Base-by-base conservation (phyloP, 2,329 filamentous ascomycete genomes). In the Cladorrhinum sp. region DNA sequence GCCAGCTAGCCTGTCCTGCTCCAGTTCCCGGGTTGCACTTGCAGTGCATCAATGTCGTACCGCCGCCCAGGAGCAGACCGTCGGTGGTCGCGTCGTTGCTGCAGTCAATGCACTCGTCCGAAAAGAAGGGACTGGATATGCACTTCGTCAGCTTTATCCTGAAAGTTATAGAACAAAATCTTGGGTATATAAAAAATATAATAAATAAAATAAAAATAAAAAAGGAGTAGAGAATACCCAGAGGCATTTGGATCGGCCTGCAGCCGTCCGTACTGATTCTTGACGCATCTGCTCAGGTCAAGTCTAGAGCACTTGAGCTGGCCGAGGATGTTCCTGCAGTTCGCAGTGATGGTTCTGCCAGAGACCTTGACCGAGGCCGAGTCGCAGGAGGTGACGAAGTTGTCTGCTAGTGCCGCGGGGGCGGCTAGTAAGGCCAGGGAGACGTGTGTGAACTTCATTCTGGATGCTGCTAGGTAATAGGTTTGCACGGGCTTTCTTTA, bases 71-170 rank as follows among this genome's bases (percentile, higher is more conserved):
- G n/a, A 64, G 32, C 7, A 68, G 20, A 10, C 65, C 66, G 4
- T 29, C 57, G 27, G 50, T 48, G 1, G 60, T 55, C 55, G 61
- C 57, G 32, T 32, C 45, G 54, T 67, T 68, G 55, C 56, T 63
- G 62, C 67, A 68, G 10, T 64, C 50, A 53, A 67, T 36, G 62
- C 67, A 68, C 38, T 68, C 62, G 54, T 66, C 65, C n/a, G 53
- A 59, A 13, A 65, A 55, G 55, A 64, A 62, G 5, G 67, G 65
- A 3, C 65, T 68, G 13, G 23, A 10, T 8, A 12, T 50, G 12
- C n/a, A n/a, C n/a, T n/a, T n/a, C n/a, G n/a, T n/a, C n/a, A n/a
- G n/a, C n/a, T n/a, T n/a, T n/a, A n/a, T n/a, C n/a, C n/a, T n/a
- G n/a, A n/a, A n/a, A n/a, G n/a, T n/a, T n/a, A n/a, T n/a, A n/a